Percentiles rank a stretch among this genome's conserved stretches.
Conservation (phyloP, 2,329 filamentous ascomycete genomes). For the Tetracladium maxilliforme region DNA sequence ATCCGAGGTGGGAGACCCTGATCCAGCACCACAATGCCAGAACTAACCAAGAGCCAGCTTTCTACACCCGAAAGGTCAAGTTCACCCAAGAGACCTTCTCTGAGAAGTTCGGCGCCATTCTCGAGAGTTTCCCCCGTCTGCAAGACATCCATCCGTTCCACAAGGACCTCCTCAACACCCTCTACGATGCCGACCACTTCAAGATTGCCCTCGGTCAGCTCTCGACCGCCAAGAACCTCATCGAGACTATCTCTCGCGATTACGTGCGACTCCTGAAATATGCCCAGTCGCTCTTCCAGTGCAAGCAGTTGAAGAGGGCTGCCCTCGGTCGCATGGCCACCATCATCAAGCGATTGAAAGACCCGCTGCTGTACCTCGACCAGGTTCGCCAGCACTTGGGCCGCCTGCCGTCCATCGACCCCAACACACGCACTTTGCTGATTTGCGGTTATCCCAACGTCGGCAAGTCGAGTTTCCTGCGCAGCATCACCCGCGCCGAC, state of each 20-base stretch:
- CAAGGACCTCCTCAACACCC: slow-evolving; percentile 76
- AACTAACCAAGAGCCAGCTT: slow-evolving; percentile 35
- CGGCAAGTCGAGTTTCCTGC: slow-evolving; percentile 91
- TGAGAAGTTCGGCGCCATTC: slow-evolving; percentile 81
- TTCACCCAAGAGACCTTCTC: slow-evolving; percentile 94
- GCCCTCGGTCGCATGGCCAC: slow-evolving; percentile 97
- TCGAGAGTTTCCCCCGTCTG: slow-evolving; percentile 84
- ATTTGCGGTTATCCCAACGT: slow-evolving; percentile 98
- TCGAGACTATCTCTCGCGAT: slow-evolving; percentile 90
- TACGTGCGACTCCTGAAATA: slow-evolving; percentile 96
- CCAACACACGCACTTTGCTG: slow-evolving; percentile 87
- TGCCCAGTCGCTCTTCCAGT: slow-evolving; percentile 92
- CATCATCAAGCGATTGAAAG: slow-evolving; percentile 86
- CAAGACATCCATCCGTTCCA: slow-evolving; percentile 94
- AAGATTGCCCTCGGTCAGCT: slow-evolving; percentile 91
- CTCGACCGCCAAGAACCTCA: slow-evolving; percentile 88
- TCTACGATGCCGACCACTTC: slow-evolving; percentile 98
- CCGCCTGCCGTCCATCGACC: slow-evolving; percentile 95
- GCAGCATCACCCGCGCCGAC: slow-evolving; percentile 83
- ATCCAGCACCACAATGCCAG: slow-evolving; percentile 2
- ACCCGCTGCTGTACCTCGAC: slow-evolving; percentile 88
- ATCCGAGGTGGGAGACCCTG: slow-evolving; percentile 44
- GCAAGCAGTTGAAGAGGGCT: slow-evolving; percentile 95
- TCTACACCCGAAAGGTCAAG: slow-evolving; percentile 97
- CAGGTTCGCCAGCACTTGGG: slow-evolving; percentile 94